Evolutionary conservation across 495 filamentous ascomycete genomes (phyloP).

Genomic region (Penicillium goetzii): DNA sequence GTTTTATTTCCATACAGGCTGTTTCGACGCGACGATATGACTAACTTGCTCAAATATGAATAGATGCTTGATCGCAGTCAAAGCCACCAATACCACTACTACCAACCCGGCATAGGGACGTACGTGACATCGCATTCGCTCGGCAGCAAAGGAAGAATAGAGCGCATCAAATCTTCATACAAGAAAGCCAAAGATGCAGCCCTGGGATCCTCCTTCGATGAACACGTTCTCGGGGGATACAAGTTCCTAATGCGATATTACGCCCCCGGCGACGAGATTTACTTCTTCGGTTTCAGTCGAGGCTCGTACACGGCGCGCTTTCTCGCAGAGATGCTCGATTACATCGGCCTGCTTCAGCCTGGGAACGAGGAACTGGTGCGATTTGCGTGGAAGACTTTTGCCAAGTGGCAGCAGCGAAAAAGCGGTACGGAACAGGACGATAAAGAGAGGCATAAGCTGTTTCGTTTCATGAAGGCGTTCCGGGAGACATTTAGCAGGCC

Average conservation of each 20-base stretch:
- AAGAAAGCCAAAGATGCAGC: slow-evolving; percentile 81
- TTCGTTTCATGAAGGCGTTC: slow-evolving; percentile 76
- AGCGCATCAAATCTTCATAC: slow-evolving; percentile 72
- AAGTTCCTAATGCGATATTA: slow-evolving; percentile 89
- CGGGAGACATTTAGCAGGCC: slow-evolving; percentile 83
- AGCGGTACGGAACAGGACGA: slow-evolving; percentile 57
- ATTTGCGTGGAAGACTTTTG: slow-evolving; percentile 87
- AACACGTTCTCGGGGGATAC: slow-evolving; percentile 81
- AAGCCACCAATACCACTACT: slow-evolving; percentile 45
- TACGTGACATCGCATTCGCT: slow-evolving; percentile 70
- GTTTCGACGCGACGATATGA: neutral
- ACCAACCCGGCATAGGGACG: slow-evolving; percentile 75
- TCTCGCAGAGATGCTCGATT: slow-evolving; percentile 82
- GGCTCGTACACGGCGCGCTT: slow-evolving; percentile 84
- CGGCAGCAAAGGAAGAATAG: slow-evolving; percentile 61
- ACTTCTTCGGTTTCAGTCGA: slow-evolving; percentile 80
- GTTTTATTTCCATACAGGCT: neutral
- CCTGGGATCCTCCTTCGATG: slow-evolving; percentile 77
- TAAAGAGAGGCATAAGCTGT: slow-evolving; percentile 65
- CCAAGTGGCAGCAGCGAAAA: slow-evolving; percentile 74
- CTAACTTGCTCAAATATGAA: neutral
- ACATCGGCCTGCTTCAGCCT: slow-evolving; percentile 72
- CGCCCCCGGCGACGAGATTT: slow-evolving; percentile 72
- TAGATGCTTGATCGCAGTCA: slow-evolving; percentile 58
- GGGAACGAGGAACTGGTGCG: slow-evolving; percentile 86